Evolutionary conservation across 75 land plant species (phyloP).

Genomic region (Cryptomeria japonica): DNA sequence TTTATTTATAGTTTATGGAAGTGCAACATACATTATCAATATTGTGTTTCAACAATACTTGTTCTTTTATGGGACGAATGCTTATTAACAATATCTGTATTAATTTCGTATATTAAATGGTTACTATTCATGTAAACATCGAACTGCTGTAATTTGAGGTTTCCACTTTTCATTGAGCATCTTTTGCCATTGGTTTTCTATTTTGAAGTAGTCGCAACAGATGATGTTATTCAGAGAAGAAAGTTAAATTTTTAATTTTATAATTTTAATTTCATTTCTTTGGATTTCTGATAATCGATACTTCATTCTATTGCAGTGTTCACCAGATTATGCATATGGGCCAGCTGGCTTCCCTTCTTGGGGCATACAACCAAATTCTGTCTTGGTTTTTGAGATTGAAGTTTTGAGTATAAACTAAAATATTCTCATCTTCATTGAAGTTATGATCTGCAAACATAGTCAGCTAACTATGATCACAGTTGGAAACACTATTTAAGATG

Average conservation of each 20-base stretch:
- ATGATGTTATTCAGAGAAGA: not conserved
- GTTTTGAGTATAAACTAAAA: slow-evolving; percentile 46
- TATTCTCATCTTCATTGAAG: not conserved
- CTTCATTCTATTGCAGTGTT: slow-evolving; percentile 55
- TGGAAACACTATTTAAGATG: not conserved
- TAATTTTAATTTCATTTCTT: not conserved
- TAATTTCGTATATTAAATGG: not conserved
- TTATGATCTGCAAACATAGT: slow-evolving; percentile 1
- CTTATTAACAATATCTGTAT: not conserved
- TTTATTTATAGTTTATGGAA: not conserved
- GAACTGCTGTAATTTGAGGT: not conserved
- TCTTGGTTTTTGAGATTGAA: slow-evolving; percentile 89
- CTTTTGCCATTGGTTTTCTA: not conserved
- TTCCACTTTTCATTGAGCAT: not conserved
- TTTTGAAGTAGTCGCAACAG: not conserved
- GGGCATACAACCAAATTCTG: slow-evolving; percentile 95
- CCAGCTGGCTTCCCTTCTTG: slow-evolving; percentile 79
- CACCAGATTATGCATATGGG: slow-evolving; percentile 98
- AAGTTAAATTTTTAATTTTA: not conserved
- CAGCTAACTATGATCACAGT: not conserved
- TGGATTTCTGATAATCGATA: not conserved
- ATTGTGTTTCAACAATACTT: not conserved
- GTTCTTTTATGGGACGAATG: not conserved
- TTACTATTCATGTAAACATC: not conserved
- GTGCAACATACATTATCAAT: not conserved